A percentile compares a stretch with the other conserved stretches of the same genome.
phyloP scores from a whole-genome alignment of 192 early-diverging fungal genomes.

The Nowakowskiella sp. region DNA sequence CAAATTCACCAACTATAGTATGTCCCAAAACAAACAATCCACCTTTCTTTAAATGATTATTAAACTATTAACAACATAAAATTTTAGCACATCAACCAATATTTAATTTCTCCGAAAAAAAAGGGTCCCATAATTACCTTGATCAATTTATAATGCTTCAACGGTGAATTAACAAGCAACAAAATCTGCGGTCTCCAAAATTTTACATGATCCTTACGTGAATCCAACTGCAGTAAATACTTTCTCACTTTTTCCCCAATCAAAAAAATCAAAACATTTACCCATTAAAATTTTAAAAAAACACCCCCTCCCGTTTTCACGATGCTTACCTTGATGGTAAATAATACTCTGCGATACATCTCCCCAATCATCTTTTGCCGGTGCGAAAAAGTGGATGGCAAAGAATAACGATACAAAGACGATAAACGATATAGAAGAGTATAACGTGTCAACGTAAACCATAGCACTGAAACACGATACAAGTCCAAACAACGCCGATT shows the following conservation, averaged over 20 bases:
- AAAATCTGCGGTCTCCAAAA: slow-evolving; percentile 67
- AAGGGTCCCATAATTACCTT: no score
- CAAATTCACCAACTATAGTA: slow-evolving; percentile 11
- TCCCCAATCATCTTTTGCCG: slow-evolving; percentile 58
- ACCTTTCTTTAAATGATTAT: slow-evolving; percentile 63
- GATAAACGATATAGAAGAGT: slow-evolving; percentile 29
- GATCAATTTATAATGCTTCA: slow-evolving; percentile 45
- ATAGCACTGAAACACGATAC: slow-evolving; percentile 26
- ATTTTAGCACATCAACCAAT: no score
- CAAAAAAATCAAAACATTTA: neutral
- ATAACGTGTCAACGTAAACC: slow-evolving; percentile 42
- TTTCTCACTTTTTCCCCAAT: slow-evolving; percentile 69
- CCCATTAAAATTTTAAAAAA: neutral
- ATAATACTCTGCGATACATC: slow-evolving; percentile 62
- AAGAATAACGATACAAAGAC: slow-evolving; percentile 49
- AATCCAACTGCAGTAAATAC: slow-evolving; percentile 53
- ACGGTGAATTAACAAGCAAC: slow-evolving; percentile 53
- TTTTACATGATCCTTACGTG: slow-evolving; percentile 59
- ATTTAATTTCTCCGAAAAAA: no score
- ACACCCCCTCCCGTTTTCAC: no score
- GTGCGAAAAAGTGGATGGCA: slow-evolving; percentile 55
- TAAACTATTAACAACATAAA: no score
- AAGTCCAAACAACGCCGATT: neutral
- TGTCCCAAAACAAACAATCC: slow-evolving; percentile 61
- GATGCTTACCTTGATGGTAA: slow-evolving; percentile 26